phyloP scores from a whole-genome alignment of 768 basidiomycete species.

The Royoungia palumana region DNA sequence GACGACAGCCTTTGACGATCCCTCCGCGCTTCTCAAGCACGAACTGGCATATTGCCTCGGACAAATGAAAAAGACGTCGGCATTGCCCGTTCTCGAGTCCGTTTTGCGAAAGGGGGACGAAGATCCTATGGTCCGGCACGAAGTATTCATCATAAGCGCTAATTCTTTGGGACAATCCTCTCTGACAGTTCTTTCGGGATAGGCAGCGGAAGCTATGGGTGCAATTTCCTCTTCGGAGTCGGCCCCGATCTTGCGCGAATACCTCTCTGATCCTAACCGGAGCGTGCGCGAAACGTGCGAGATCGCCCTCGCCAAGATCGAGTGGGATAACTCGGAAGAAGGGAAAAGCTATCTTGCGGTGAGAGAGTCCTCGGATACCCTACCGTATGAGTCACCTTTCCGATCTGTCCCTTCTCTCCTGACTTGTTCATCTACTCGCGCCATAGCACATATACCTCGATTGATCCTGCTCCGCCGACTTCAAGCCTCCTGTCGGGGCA shows the following conservation, averaged over 20 bases:
- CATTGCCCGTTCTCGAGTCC: conserved; percentile 73
- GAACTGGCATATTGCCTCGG: conserved; percentile 97
- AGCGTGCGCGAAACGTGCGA: conserved; percentile 94
- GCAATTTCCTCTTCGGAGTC: conserved; percentile 75
- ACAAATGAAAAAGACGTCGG: conserved; percentile 73
- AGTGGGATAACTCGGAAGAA: conserved; percentile 84
- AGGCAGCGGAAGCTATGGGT: conserved; percentile 99
- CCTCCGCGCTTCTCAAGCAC: conserved; percentile 90
- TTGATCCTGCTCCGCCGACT: conserved; percentile 86
- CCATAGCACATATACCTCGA: conserved; percentile 72
- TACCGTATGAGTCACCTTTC: conserved; percentile 33
- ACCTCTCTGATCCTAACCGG: conserved; percentile 65
- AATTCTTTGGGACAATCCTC: neutral
- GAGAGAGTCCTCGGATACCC: conserved; percentile 29
- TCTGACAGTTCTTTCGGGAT: conserved; percentile 17
- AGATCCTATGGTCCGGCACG: conserved; percentile 97
- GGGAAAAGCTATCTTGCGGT: conserved; percentile 46
- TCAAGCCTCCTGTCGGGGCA: conserved; percentile 57
- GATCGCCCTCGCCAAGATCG: conserved; percentile 92
- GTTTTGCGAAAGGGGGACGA: conserved; percentile 69
- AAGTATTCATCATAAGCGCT: conserved; percentile 46
- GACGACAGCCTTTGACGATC: conserved; percentile 71
- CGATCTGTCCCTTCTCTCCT: neutral
- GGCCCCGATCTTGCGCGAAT: conserved; percentile 66
- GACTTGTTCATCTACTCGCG: neutral